Evolutionary conservation across 1,139 yeast genomes (phyloP).

Genomic region (Diutina scorzettiae): DNA sequence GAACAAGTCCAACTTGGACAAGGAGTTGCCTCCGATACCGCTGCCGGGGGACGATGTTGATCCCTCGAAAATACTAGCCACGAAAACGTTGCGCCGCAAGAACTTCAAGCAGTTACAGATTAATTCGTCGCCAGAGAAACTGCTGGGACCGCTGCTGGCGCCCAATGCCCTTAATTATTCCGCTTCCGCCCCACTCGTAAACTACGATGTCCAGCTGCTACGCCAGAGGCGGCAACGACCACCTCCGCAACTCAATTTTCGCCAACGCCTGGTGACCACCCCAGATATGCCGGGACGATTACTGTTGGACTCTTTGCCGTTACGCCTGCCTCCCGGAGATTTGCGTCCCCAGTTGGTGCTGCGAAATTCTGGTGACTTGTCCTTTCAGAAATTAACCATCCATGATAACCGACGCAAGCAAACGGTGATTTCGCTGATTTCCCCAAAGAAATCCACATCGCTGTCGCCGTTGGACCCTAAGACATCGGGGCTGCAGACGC

Average conservation of each 20-base stretch:
- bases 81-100: constrained; percentile 57
- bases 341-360: constrained; percentile 1
- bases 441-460: constrained; percentile 25
- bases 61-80: constrained; percentile 19
- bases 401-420: constrained; percentile 17
- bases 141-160: constrained; percentile 9
- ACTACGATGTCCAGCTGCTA: neutral
- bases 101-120: constrained; percentile 64
- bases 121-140: neutral
- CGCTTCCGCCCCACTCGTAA: neutral
- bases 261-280: constrained; percentile 11
- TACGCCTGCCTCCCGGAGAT: neutral
- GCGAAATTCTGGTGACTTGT: neutral
- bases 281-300: constrained; percentile 18
- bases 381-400: constrained; percentile 6
- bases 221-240: constrained; percentile 5
- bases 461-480: constrained; percentile 12
- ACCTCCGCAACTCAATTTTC: constrained; percentile 6
- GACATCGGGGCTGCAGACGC: neutral
- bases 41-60: constrained; percentile 10
- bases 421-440: constrained; percentile 32
- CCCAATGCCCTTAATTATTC: neutral
- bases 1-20: constrained; percentile 15
- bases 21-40: constrained; percentile 31
- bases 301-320: constrained; percentile 17